Evolutionary conservation across 768 basidiomycete species (phyloP), one percentile per base, ranked within the genome.

Genomic region (Sarcomyxa edulis): DNA sequence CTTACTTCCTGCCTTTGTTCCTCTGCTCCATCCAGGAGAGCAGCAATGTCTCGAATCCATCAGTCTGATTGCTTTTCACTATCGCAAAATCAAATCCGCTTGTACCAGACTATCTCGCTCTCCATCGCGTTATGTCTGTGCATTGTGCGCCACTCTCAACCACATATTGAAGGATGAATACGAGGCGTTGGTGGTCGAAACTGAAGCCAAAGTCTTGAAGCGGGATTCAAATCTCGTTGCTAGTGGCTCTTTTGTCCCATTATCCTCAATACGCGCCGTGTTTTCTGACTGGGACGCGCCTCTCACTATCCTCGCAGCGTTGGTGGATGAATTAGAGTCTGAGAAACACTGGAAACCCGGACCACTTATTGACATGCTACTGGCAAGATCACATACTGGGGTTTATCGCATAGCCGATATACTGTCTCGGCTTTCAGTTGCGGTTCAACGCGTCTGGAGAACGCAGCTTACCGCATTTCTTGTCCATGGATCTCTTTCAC

Each of bases 201-300:
- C 86, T 1, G 91, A 95, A 54, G 76, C 79, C 15, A 87, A 79
- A 51, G 70, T 95, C 18, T 69, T 96, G 25, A 67, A 64, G 25
- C 78, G 84, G 32, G 90, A 94, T 53, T 68, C 82, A 10, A 72
- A 66, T 36, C 71, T 92, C 18, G 91, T 94, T 23, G 84, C 77
- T n/a, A 72, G 72, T 40, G 79, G 80, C 7, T 82, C 84, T 4
- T 92, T 85, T 53, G 90, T 96, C 4, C 91, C 92, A 3, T 65
- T 96, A 22, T 87, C 92, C 0, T 81, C 82, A 5, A 62, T 96
- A 43, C 78, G 85, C 37, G 87, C 93, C 8, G 77, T 74, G 12
- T 93, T 95, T 57, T 75, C 86, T 6, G 77, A 78, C 58, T 96
- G 93, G 93, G 87, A 91, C 48, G 82, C 86, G 6, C 90, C 90